A percentile compares a stretch with the other conserved stretches of the same genome.
These are phyloP conservation scores for Aspergillus pseudotamarii DNA, from an alignment of 2,329 filamentous ascomycete species.

Conservation along the genomic window DNA sequence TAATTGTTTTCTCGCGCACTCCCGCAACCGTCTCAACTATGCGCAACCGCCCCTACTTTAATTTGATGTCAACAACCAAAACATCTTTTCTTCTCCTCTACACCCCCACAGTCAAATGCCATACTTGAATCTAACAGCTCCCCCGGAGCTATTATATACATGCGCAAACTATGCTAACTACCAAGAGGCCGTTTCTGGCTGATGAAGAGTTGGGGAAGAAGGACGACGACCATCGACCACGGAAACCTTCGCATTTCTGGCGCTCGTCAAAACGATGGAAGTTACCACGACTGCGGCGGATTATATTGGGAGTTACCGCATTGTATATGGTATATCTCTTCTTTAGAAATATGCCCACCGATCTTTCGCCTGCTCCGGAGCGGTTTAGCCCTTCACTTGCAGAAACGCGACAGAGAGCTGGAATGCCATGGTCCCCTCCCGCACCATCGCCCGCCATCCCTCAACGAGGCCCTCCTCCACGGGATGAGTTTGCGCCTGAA, in stretches of 20 bases:
- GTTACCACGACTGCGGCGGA: slow-evolving; percentile 50
- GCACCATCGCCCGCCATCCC: slow-evolving; percentile 12
- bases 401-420: slow-evolving; percentile 19
- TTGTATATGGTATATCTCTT: slow-evolving; percentile 64
- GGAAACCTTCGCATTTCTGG: slow-evolving; percentile 29
- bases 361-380: slow-evolving; percentile 40
- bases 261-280: slow-evolving; percentile 39
- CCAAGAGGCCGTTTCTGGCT: slow-evolving; percentile 49
- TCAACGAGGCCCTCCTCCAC: slow-evolving; percentile 17
- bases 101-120: slow-evolving; percentile 14
- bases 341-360: slow-evolving; percentile 63
- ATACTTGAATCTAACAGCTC: slow-evolving; percentile 19
- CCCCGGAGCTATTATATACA: slow-evolving; percentile 23
- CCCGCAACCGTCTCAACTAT: slow-evolving; percentile 12
- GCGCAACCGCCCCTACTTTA: slow-evolving; percentile 1
- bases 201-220: slow-evolving; percentile 69
- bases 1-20: neutral
- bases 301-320: slow-evolving; percentile 52
- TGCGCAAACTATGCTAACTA: slow-evolving; percentile 38
- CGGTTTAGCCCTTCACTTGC: slow-evolving; percentile 32
- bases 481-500: slow-evolving; percentile 20
- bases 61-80: neutral
- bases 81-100: neutral
- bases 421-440: slow-evolving; percentile 8
- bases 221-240: slow-evolving; percentile 61